These are phyloP conservation scores for Calocybe gangraenosa DNA, from an alignment of 768 basidiomycete species.

Conservation along the genomic window DNA sequence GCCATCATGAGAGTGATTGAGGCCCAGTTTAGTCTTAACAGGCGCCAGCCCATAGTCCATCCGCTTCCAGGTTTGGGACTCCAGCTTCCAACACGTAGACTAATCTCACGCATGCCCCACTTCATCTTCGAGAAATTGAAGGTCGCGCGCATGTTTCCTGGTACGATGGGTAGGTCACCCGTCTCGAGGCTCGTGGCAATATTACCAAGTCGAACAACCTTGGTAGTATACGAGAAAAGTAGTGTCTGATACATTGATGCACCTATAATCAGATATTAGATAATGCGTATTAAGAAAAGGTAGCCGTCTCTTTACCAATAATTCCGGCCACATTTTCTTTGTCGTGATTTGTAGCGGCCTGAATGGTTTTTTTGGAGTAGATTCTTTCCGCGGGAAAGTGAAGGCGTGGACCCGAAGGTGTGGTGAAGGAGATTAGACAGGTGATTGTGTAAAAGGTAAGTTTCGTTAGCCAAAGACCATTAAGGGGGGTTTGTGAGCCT, in stretches of 20 bases:
- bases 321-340: constrained; percentile 73
- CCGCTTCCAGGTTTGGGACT: constrained; percentile 57
- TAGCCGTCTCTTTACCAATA: constrained; percentile 30
- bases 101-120: constrained; percentile 43
- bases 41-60: constrained; percentile 56
- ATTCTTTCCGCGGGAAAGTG: constrained; percentile 71
- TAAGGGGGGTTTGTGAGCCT: constrained; percentile 17
- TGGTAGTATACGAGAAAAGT: constrained; percentile 86
- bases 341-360: constrained; percentile 55
- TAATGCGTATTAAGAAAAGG: background rate
- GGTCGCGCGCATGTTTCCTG: constrained; percentile 65
- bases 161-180: constrained; percentile 82
- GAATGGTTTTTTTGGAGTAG: constrained; percentile 68
- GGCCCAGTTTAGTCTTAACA: constrained; percentile 52
- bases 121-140: constrained; percentile 66
- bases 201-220: constrained; percentile 83
- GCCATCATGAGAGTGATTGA: constrained; percentile 36
- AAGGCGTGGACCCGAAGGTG: constrained; percentile 70
- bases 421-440: constrained; percentile 39
- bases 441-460: constrained; percentile 46
- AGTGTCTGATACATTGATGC: constrained; percentile 59
- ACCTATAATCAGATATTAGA: constrained; percentile 25
- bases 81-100: constrained; percentile 54
- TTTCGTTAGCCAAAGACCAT: constrained; percentile 48
- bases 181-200: constrained; percentile 72